Base-by-base conservation (phyloP, 2,329 filamentous ascomycete genomes). In the Fusarium udum region DNA sequence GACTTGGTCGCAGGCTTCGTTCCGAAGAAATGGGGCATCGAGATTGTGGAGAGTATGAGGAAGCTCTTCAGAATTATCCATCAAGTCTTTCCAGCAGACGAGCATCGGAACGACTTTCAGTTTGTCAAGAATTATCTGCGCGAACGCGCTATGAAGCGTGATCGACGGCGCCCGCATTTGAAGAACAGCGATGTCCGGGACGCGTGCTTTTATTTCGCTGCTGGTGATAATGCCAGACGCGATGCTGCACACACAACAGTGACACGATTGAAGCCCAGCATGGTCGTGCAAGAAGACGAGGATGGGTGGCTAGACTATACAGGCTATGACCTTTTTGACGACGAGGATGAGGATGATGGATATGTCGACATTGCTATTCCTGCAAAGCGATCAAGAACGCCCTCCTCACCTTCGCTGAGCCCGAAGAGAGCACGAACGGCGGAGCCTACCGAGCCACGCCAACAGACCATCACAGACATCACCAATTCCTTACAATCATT, bases 121-220 rank as follows among this genome's bases (percentile, higher is more conserved):
- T 39, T 48, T 13, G 48, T 62, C 18, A 67, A 18, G 7, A 28
- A 63, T 20, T 62, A 49, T 34, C 42, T 68, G 4, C 49, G 32
- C 8, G 56, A 36, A 5, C 13, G 48, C 31, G 56, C 64, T 16
- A 55, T 31, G 36, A 63, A 45, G 16, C 65, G 56, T 12, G 18
- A 55, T 43, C 22, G 20, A 7, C 20, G 6, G 0, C 13, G 13
- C 12, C 64, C 64, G 1, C 36, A 24, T 12, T 49, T 68, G 3
- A 37, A 18, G 16, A 26, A 18, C 9, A 3, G 31, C 13, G 65
- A 68, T 16, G 1, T 68, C 6, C 0, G 0, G 18, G 26, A 55
- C 2, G 64, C 65, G 0, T 55, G 58, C 12, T 3, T 3, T 6
- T 37, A 68, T 48, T 68, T 68, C n/a, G 26, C 13, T 5, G 16